Base-by-base conservation (phyloP, 371 early-diverging fungal species). In the Mucor plumbeus region DNA sequence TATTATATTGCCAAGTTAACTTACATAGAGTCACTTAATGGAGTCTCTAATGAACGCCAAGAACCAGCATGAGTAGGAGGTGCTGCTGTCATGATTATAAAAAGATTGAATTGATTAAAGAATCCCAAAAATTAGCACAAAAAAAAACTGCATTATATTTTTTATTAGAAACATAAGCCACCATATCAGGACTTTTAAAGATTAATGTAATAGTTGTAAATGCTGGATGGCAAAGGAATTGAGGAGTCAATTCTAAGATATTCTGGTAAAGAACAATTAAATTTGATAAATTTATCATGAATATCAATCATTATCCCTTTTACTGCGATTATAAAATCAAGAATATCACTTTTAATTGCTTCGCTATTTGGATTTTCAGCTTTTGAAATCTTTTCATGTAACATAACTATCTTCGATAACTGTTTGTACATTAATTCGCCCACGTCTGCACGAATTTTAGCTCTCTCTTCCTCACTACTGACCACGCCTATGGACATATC, bases 21-120 rank as follows among this genome's bases (percentile, higher is more conserved):
- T 74, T 82, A 82, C 82, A 76, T 79, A 47, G 75, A 67, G 26
- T 68, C 69, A 34, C 76, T 79, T 33, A 82, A 71, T 17, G 78
- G 73, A 10, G 73, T 66, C 15, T 71, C 73, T 15, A 82, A 50
- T 9, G 79, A 72, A 34, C 67, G 69, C 76, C 77, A 82, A 13
- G 71, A 65, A 31, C 82, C 82, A 50, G 82, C 82, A 50, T 67
- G 65, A 61, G 74, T 79, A 34, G 75, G 75, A 41, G 75, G 74
- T 54, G 72, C 64, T 41, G 64, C 69, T 48, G 74, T 44, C 77
- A 77, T 77, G 34, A 26, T 65, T 43, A 34, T 39, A 26, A 41
- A 4, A 26, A 50, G n/a, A 3, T 47, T 47, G 44, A 44, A n/a
- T 44, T 17, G 17, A 47, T 8, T 15, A 8, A 55, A 63, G 15